A percentile compares a stretch with the other conserved stretches of the same genome.
phyloP scores from a whole-genome alignment of 2,329 filamentous ascomycete genomes.

The Dryadomyces quercus-mongolicae region DNA sequence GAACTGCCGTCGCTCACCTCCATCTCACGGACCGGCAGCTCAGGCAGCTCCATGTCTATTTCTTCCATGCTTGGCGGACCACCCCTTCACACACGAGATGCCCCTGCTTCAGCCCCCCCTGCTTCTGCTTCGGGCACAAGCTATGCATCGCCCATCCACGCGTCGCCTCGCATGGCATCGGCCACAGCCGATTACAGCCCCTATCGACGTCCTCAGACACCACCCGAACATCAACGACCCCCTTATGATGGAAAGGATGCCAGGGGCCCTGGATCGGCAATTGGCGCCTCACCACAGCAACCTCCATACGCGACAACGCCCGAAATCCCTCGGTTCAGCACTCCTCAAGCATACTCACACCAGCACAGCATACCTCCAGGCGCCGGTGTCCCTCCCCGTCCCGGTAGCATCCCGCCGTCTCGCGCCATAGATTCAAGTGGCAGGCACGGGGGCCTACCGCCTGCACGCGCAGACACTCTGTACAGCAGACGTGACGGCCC shows the following conservation, averaged over 20 bases:
- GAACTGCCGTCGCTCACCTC: constrained; percentile 39
- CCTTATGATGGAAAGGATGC: constrained; percentile 24
- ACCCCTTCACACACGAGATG: constrained; percentile 23
- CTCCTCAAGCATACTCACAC: constrained; percentile 41
- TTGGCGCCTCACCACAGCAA: constrained; percentile 17
- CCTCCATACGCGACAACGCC: constrained; percentile 38
- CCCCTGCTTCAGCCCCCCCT: constrained; percentile 14
- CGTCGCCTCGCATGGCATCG: constrained; percentile 43
- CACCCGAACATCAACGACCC: constrained; percentile 47
- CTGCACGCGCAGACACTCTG: constrained; percentile 14
- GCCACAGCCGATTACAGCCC: constrained; percentile 46
- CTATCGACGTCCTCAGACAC: constrained; percentile 58
- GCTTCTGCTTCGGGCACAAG: not conserved
- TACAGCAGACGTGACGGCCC: constrained; percentile 36
- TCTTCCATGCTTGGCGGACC: constrained; percentile 47
- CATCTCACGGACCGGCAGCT: constrained; percentile 32
- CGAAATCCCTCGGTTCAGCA: constrained; percentile 46
- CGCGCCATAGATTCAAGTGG: constrained; percentile 34
- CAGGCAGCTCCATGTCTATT: constrained; percentile 48
- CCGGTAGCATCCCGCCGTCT: constrained; percentile 30
- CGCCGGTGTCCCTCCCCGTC: constrained; percentile 31
- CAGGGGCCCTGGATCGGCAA: constrained; percentile 35
- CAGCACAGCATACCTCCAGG: constrained; percentile 33
- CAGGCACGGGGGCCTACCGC: constrained; percentile 17
- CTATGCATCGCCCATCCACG: constrained; percentile 28